These are phyloP conservation scores for Leishmania tarentolae DNA, from an alignment of 208 protist genomes.

Conservation along the genomic window DNA sequence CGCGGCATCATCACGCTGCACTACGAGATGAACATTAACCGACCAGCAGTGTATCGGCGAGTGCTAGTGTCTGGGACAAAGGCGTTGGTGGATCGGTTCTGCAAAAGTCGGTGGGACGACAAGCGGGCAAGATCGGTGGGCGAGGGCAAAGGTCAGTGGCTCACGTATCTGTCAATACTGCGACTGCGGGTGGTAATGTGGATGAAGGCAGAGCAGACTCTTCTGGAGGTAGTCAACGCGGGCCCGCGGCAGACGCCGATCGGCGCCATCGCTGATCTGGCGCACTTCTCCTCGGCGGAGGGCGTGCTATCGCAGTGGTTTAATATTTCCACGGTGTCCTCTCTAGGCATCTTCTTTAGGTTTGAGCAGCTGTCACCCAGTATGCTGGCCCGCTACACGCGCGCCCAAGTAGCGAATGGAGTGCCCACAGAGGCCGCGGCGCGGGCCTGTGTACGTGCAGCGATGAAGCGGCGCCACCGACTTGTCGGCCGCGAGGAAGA, in stretches of 20 bases:
- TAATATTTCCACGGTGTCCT: conserved; percentile 54
- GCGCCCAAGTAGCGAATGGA: conserved; percentile 16
- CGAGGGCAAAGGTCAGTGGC: conserved; percentile 45
- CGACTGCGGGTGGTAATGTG: conserved; percentile 66
- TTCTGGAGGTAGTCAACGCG: conserved; percentile 40
- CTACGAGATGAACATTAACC: conserved; percentile 80
- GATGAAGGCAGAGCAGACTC: conserved; percentile 67
- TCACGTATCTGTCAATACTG: conserved; percentile 57
- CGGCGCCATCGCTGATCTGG: conserved; percentile 33
- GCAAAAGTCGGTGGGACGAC: conserved; percentile 31
- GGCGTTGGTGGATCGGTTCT: conserved; percentile 74
- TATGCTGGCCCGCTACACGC: conserved; percentile 16
- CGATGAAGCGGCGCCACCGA: conserved; percentile 48
- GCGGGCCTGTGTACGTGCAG: conserved; percentile 31
- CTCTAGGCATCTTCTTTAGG: conserved; percentile 62
- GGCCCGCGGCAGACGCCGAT: conserved; percentile 15
- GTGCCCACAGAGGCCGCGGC: conserved; percentile 35
- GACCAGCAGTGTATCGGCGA: conserved; percentile 65
- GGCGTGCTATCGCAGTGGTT: conserved; percentile 69
- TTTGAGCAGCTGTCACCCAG: conserved; percentile 34
- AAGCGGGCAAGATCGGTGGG: conserved; percentile 7
- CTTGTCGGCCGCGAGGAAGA: conserved; percentile 43
- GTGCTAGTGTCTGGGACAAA: conserved; percentile 74
- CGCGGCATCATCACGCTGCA: conserved; percentile 68
- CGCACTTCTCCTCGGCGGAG: conserved; percentile 40